Evolutionary conservation across 768 basidiomycete species (phyloP).

Genomic region (Pleurotus ostreatus): DNA sequence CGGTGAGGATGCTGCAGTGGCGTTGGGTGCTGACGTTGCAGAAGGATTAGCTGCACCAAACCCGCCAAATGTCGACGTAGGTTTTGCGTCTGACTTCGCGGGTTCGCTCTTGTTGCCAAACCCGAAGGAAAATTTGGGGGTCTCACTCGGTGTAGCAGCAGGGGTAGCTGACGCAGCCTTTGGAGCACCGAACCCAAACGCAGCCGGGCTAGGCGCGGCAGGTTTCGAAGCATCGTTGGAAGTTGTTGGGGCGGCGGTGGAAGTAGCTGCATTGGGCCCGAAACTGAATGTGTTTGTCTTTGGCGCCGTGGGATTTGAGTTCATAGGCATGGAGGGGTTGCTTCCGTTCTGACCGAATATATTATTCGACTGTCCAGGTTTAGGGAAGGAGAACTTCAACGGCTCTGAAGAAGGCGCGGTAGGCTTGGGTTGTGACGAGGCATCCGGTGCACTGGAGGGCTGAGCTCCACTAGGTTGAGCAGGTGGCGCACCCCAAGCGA

Average conservation of each 20-base stretch:
- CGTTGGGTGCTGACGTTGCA: neutral
- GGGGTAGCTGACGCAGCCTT: slow-evolving; percentile 11
- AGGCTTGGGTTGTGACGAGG: neutral
- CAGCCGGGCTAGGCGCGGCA: slow-evolving; percentile 3
- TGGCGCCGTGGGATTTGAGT: neutral
- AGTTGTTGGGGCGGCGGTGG: neutral
- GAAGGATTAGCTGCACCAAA: neutral
- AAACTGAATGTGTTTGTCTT: slow-evolving; percentile 11
- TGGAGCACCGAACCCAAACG: slow-evolving; percentile 13
- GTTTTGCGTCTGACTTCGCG: neutral
- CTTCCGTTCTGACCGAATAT: neutral
- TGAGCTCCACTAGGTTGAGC: slow-evolving; percentile 3
- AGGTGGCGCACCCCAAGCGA: neutral
- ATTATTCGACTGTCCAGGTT: slow-evolving; percentile 7
- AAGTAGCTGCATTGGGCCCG: neutral
- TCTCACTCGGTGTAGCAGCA: neutral
- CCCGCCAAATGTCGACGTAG: neutral
- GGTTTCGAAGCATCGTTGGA: neutral
- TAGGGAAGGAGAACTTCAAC: neutral
- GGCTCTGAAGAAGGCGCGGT: neutral
- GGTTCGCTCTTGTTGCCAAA: neutral
- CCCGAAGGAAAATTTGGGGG: slow-evolving; percentile 5
- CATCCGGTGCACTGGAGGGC: neutral
- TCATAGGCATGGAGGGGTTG: no score
- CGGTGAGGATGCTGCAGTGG: neutral